Percentiles rank a stretch among this genome's conserved stretches.
phyloP scores from a whole-genome alignment of 2,329 filamentous ascomycete genomes.

The Chaetomiaceae sp. region DNA sequence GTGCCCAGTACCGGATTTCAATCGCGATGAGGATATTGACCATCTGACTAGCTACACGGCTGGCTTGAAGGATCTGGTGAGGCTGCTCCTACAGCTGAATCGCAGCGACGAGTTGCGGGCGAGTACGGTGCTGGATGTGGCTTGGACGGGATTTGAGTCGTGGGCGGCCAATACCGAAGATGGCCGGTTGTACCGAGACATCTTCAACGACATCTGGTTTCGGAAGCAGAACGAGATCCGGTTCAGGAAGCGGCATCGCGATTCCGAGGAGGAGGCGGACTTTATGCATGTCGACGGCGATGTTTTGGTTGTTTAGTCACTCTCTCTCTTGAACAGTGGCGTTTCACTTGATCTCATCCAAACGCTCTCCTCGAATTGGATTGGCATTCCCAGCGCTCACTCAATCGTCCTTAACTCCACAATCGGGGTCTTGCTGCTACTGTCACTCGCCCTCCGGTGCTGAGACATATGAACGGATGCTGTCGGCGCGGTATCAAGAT shows the following conservation, averaged over 20 bases:
- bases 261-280: background rate
- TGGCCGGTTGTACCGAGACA: slow-evolving; percentile 29
- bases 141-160: slow-evolving; percentile 20
- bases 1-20: slow-evolving; percentile 23
- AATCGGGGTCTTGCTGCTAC: no score
- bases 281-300: background rate
- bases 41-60: slow-evolving; percentile 26
- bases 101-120: slow-evolving; percentile 10
- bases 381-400: no score
- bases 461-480: no score
- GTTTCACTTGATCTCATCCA: no score
- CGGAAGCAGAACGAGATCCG: slow-evolving; percentile 15
- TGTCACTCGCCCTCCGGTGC: no score
- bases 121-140: slow-evolving; percentile 9
- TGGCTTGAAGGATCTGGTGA: slow-evolving; percentile 25
- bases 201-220: slow-evolving; percentile 24
- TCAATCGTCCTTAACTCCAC: no score
- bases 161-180: slow-evolving; percentile 30
- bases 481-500: no score
- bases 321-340: background rate
- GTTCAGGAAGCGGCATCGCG: slow-evolving; percentile 1
- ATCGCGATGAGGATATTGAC: slow-evolving; percentile 28
- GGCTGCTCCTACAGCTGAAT: slow-evolving; percentile 11
- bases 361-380: no score
- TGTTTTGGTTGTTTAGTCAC: slow-evolving; percentile 1